These are phyloP conservation scores for Ganoderma sinense DNA, from an alignment of 1,284 basidiomycete genomes.

Conservation along the genomic window DNA sequence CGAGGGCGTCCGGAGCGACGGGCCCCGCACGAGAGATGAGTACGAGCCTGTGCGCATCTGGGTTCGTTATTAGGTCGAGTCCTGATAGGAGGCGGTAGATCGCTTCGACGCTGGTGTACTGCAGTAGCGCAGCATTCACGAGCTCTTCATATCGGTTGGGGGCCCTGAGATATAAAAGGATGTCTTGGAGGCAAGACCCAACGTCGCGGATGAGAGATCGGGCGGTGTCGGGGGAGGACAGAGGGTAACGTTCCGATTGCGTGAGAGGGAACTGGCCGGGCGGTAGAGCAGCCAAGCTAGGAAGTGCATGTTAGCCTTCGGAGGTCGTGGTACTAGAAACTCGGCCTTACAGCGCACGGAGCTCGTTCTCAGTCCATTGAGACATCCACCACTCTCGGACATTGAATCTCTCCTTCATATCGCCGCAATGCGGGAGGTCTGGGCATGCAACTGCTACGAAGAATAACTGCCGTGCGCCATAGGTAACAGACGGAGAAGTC, in stretches of 20 bases:
- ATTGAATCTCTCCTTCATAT: neutral
- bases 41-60: neutral
- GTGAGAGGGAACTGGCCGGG: neutral
- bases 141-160: neutral
- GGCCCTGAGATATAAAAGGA: neutral
- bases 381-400: neutral
- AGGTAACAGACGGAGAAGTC: neutral
- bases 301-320: neutral
- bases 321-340: neutral
- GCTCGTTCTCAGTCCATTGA: neutral
- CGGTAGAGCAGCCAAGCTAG: neutral
- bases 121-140: neutral
- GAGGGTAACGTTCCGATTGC: neutral
- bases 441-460: neutral
- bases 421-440: neutral
- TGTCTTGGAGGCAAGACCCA: neutral
- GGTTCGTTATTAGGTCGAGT: neutral
- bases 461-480: neutral
- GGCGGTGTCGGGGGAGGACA: neutral
- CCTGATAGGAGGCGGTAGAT: neutral
- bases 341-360: neutral
- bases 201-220: neutral
- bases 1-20: neutral
- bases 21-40: neutral
- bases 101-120: neutral